Percentiles rank a stretch among this genome's conserved stretches.
Conservation (phyloP, 1,284 basidiomycete species). For the Pascua guehoae region DNA sequence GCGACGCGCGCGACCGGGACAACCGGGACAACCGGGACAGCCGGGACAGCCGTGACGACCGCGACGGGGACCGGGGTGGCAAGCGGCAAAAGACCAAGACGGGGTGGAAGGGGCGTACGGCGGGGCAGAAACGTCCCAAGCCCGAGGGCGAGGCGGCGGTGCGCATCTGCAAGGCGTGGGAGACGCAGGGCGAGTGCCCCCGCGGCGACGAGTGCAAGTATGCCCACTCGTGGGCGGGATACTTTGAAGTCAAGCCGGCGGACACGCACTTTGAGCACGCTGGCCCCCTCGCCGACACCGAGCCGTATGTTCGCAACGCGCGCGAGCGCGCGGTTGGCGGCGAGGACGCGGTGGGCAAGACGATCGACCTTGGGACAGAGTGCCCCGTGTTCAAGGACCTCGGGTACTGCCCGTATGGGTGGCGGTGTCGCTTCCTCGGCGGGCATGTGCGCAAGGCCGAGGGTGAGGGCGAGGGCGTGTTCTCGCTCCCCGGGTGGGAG, state of each 20-base stretch:
- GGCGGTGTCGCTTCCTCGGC: constrained; percentile 86
- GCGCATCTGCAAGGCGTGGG: constrained; percentile 41
- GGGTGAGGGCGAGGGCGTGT: constrained; percentile 2
- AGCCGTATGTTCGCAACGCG: constrained; percentile 45
- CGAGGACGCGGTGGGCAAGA: constrained; percentile 29
- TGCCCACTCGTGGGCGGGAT: constrained; percentile 72
- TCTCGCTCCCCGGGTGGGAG: constrained; percentile 7
- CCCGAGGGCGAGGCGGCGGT: constrained; percentile 32
- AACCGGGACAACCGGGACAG: constrained; percentile 13
- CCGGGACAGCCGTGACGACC: background rate
- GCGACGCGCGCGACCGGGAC: constrained; percentile 4
- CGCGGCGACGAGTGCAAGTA: constrained; percentile 58
- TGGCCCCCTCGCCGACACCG: constrained; percentile 49
- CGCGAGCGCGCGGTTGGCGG: constrained; percentile 17
- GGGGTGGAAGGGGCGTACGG: constrained; percentile 64
- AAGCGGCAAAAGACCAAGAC: constrained; percentile 53
- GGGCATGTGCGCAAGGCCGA: constrained; percentile 57
- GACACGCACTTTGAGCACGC: constrained; percentile 64
- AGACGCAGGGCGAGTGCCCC: constrained; percentile 29
- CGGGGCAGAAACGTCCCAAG: constrained; percentile 74
- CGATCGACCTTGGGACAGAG: constrained; percentile 30
- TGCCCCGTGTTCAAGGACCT: constrained; percentile 72
- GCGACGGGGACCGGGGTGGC: constrained; percentile 28
- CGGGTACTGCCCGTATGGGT: constrained; percentile 80
- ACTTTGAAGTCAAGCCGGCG: constrained; percentile 69